Base-by-base conservation (phyloP, 2,329 filamentous ascomycete genomes). In the Metarhizium anisopliae region DNA sequence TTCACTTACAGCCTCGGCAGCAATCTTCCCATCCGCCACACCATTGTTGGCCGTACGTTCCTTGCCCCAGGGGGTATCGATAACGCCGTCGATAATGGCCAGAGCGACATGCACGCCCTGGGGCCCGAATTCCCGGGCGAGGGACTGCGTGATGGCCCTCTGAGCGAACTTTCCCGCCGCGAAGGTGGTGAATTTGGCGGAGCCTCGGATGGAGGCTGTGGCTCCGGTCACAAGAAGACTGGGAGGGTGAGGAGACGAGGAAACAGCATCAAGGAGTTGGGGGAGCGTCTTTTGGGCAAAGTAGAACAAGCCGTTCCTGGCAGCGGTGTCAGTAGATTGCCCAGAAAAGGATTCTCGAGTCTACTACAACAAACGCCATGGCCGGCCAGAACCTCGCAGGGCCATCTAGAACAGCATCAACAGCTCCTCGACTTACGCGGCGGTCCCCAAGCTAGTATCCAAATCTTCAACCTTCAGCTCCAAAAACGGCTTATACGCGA, bases 161-260 rank as follows among this genome's bases (percentile, higher is more conserved):
- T 87, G 74, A 4, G 89, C 90, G 67, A 90, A 95, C 68, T 95
- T 95, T 32, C 86, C 87, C 2, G 84, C 82, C 0, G 90, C 86
- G 65, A 96, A 95, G 7, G 80, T 73, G 1, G 83, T 75, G 68
- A 90, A 87, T 13, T 76, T 74, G 0, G 89, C 84, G 11, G 83
- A 86, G 4, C 87, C 88, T 63, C 85, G 87, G 18, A 93, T 62
- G 0, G 86, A 89, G 0, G 90, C 91, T 0, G 91, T 95, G 0
- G 91, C 90, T 36, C 91, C 91, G 0, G 91, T 95, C 70, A 95
- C 88, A 64, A 96, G 86, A 20, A 96, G 75, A 0, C 87, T 86
- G 0, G 90, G 90, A 4, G 90, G 89, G 65, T 90, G 72, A 2
- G 63, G 75, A 0, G 80, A 70, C 47, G 74, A 72, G 0, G 70